Base-by-base conservation (phyloP, 2,329 filamentous ascomycete genomes). In the Trichoderma polysporum region DNA sequence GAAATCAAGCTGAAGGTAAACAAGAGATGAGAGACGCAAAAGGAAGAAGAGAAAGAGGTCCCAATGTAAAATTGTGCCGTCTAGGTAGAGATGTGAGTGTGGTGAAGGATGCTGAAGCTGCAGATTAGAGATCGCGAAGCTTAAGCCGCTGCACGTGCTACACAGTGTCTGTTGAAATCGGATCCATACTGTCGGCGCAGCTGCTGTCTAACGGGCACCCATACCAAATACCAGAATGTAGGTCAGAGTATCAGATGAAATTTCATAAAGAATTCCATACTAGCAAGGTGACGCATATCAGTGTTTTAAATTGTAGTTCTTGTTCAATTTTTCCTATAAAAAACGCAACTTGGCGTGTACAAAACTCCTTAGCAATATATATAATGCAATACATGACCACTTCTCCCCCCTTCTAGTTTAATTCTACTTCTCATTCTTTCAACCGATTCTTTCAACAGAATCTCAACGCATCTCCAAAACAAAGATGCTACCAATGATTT, bases 131-230 rank as follows among this genome's bases (percentile, higher is more conserved):
- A 63, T 27, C 2, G 22, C 13, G n/a, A 35, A 47, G 50, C 45
- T 61, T 37, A 35, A 22, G 27, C 37, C n/a, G 15, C 3, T 56
- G 50, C 61, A 64, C 61, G 61, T 64, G 61, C 61, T 6, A 19
- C 7, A 64, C 61, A 19, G 61, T 64, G 29, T 19, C 17, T 9
- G 1, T n/a, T 25, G 2, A 0, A 12, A 0, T 9, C 2, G 9
- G 25, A 8, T 33, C 22, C 37, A 27, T 19, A 64, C 60, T 45
- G 60, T 56, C 12, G 1, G 2, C 2, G 2, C 33, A 15, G 4
- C 19, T 50, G 3, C 27, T 6, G 17, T 3, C 17, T 3, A 45
- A n/a, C 15, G 19, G 17, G 9, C 37, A 39, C n/a, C n/a, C n/a
- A n/a, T n/a, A n/a, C n/a, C n/a, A n/a, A n/a, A n/a, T n/a, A 41